Conservation (phyloP, 805 yeast species). For the Kuraishia cidri region DNA sequence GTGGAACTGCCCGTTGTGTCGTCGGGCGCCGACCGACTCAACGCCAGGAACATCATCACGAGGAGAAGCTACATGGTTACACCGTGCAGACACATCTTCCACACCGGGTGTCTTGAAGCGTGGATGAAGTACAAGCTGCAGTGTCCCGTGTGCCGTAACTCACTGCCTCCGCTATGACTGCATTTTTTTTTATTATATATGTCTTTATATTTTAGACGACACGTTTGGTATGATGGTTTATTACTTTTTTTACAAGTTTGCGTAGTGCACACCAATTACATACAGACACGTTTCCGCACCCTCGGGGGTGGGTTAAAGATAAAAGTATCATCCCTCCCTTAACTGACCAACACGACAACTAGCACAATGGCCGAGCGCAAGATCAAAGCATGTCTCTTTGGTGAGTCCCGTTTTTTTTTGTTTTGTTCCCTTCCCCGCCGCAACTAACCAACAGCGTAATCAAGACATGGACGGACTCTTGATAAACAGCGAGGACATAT, state of each 20-base stretch:
- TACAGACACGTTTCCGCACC: too few species aligned
- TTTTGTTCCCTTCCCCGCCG: not conserved
- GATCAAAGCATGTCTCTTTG: conserved; percentile 65
- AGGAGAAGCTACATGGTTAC: conserved; percentile 66
- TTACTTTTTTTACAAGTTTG: too few species aligned
- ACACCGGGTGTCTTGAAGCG: conserved; percentile 75
- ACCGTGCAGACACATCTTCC: conserved; percentile 89
- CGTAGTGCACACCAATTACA: too few species aligned
- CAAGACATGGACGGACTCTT: conserved; percentile 92
- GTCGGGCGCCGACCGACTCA: conserved; percentile 4
- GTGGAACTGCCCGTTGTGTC: conserved; percentile 48
- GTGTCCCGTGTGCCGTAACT: conserved; percentile 87
- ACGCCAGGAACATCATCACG: conserved; percentile 11
- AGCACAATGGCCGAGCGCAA: too few species aligned
- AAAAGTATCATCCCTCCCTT: too few species aligned
- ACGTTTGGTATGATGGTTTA: too few species aligned
- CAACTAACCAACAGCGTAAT: not conserved
- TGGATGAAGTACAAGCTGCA: conserved; percentile 94
- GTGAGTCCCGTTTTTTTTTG: conserved; percentile 36
- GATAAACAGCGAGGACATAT: conserved; percentile 86
- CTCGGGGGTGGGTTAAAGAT: too few species aligned
- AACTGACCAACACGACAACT: too few species aligned
- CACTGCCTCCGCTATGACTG: conserved; percentile 68
- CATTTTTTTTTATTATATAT: too few species aligned
- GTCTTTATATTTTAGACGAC: too few species aligned